Percentiles rank a stretch among this genome's conserved stretches.
These are phyloP conservation scores for Penicillium longicatenatum DNA, from an alignment of 495 filamentous ascomycete genomes.

Conservation along the genomic window DNA sequence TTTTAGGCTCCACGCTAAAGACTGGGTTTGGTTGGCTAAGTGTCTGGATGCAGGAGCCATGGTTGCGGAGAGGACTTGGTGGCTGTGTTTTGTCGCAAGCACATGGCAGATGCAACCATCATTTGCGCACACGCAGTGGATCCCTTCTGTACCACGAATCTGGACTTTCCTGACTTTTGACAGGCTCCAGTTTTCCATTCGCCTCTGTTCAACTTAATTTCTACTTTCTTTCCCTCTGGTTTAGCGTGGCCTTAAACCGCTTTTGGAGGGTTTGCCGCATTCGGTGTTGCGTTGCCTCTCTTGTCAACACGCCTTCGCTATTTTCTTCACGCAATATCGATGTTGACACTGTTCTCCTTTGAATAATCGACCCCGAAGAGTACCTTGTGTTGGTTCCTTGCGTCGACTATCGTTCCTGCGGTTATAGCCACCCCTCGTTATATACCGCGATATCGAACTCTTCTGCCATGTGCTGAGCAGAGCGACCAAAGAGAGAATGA, in stretches of 20 bases:
- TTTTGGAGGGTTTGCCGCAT: conserved; percentile 2
- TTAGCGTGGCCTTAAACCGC: conserved; percentile 1
- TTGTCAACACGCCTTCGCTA: not conserved
- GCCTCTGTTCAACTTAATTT: not conserved
- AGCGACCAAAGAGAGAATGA: not conserved
- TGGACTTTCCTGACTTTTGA: not conserved
- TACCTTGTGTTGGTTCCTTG: not conserved
- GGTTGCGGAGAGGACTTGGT: not conserved
- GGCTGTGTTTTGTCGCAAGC: not conserved
- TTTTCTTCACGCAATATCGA: not conserved
- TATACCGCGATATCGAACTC: not conserved
- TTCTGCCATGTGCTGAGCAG: not conserved
- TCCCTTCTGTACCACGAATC: not conserved
- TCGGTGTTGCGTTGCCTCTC: not conserved
- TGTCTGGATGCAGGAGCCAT: not conserved
- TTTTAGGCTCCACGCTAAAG: not conserved
- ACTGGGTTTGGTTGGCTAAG: no score
- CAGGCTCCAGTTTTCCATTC: conserved; percentile 1
- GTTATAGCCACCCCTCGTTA: not conserved
- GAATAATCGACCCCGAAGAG: not conserved
- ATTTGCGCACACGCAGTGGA: not conserved
- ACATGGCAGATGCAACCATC: conserved; percentile 6
- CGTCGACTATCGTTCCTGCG: not conserved
- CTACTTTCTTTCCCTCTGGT: not conserved
- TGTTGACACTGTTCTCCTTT: not conserved